Percentiles rank a stretch among this genome's conserved stretches.
Evolutionary conservation across 2,329 filamentous ascomycete species (phyloP).

Genomic region (Orbilia ellipsospora): DNA sequence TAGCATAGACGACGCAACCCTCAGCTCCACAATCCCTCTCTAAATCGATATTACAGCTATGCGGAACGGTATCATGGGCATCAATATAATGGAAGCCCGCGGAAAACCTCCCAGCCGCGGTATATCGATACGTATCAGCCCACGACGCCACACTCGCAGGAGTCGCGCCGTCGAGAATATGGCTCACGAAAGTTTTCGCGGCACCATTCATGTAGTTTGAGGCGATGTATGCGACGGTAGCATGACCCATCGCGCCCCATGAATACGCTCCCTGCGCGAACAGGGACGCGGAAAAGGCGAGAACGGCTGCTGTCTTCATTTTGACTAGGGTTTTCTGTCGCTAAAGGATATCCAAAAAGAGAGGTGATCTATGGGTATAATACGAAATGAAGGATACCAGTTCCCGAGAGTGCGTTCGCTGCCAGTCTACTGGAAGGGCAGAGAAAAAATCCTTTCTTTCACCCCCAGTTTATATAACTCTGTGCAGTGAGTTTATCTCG

Average conservation of each 20-base stretch:
- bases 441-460: too few species aligned
- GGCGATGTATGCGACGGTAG: conserved; percentile 56
- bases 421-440: too few species aligned
- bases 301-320: conserved; percentile 51
- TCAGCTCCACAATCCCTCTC: conserved; percentile 71
- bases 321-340: conserved; percentile 10
- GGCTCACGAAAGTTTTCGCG: conserved; percentile 64
- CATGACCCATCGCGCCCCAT: conserved; percentile 55
- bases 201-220: conserved; percentile 56
- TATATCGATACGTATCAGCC: conserved; percentile 71
- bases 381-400: too few species aligned
- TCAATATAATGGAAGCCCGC: conserved; percentile 76
- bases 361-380: background rate
- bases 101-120: conserved; percentile 71
- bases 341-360: background rate
- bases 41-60: conserved; percentile 69
- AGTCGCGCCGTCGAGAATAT: conserved; percentile 67
- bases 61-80: conserved; percentile 71
- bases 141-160: conserved; percentile 74
- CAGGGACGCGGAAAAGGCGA: conserved; percentile 36
- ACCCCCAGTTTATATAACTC: conserved; percentile 29
- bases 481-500: background rate
- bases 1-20: conserved; percentile 72
- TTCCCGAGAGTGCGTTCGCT: too few species aligned
- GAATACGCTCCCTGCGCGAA: conserved; percentile 46